Percentiles rank a stretch among this genome's conserved stretches.
Conservation (phyloP, 1,284 basidiomycete species). For the Pseudozyma hubeiensis region DNA sequence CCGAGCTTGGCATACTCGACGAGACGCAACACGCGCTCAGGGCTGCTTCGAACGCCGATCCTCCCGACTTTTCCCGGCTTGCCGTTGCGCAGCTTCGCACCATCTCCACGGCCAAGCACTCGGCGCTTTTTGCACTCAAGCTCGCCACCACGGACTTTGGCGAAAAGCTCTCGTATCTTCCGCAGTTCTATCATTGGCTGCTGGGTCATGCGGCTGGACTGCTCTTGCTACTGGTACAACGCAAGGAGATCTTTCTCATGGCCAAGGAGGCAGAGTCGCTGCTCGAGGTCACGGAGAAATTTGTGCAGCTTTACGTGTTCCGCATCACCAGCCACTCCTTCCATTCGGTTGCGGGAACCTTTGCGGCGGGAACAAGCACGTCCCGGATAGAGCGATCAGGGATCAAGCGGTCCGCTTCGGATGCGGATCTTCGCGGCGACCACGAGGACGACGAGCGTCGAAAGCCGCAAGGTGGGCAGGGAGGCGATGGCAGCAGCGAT, state of each 20-base stretch:
- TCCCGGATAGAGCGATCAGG: conserved; percentile 6
- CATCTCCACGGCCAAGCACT: conserved; percentile 52
- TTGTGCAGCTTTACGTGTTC: conserved; percentile 53
- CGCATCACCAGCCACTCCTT: conserved; percentile 45
- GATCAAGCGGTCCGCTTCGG: conserved; percentile 36
- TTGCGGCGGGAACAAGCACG: conserved; percentile 1
- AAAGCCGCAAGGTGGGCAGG: background rate
- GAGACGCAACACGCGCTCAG: conserved; percentile 41
- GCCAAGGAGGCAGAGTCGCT: conserved; percentile 51
- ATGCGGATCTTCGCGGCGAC: conserved; percentile 16
- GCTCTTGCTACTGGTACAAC: conserved; percentile 45
- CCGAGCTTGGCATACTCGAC: conserved; percentile 45
- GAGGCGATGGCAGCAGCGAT: conserved; percentile 15
- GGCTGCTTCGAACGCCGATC: conserved; percentile 28
- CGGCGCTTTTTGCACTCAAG: conserved; percentile 52
- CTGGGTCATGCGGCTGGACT: conserved; percentile 58
- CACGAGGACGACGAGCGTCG: conserved; percentile 4
- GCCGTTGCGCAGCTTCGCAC: conserved; percentile 50
- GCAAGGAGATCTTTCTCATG: conserved; percentile 42
- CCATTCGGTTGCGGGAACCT: conserved; percentile 20
- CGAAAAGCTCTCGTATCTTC: conserved; percentile 55
- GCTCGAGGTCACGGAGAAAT: conserved; percentile 41
- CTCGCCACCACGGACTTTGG: conserved; percentile 51
- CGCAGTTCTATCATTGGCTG: conserved; percentile 60
- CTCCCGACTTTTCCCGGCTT: conserved; percentile 33